These are phyloP conservation scores for Vachellia pachyceras DNA, from an alignment of 306 rosid genomes.

Conservation along the genomic window DNA sequence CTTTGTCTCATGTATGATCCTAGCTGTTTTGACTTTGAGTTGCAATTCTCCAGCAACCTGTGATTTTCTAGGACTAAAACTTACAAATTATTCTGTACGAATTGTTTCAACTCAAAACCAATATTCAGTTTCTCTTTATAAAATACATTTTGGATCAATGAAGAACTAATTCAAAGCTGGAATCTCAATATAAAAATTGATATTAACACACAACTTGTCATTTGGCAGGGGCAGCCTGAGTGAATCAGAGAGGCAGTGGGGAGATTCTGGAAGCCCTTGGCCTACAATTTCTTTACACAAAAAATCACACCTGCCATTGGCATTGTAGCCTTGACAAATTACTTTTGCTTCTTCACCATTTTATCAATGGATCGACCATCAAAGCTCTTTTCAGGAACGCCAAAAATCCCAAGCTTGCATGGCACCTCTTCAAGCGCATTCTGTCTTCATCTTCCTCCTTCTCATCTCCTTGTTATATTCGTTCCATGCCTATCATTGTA, in stretches of 20 bases:
- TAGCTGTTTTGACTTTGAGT: background rate
- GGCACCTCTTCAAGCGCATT: conserved; percentile 75
- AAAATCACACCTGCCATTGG: background rate
- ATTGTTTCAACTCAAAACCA: background rate
- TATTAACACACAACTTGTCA: background rate
- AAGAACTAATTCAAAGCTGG: background rate
- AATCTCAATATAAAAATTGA: background rate
- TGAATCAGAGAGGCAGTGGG: background rate
- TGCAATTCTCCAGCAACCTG: background rate
- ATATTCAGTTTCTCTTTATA: background rate
- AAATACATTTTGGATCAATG: background rate
- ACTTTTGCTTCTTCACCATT: background rate
- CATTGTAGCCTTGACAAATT: background rate
- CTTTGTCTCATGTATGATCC: background rate
- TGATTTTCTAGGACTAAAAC: background rate
- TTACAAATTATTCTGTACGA: background rate
- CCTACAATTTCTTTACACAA: background rate
- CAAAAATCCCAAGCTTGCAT: conserved; percentile 54
- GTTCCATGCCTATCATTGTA: conserved; percentile 51
- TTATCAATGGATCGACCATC: background rate
- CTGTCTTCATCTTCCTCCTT: conserved; percentile 38
- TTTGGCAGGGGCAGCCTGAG: background rate
- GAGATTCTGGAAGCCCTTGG: background rate
- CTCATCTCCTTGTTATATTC: conserved; percentile 32
- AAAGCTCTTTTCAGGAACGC: conserved; percentile 3